Evolutionary conservation across 192 early-diverging fungal species (phyloP).

Genomic region (Rhizoclosmatium sp.): DNA sequence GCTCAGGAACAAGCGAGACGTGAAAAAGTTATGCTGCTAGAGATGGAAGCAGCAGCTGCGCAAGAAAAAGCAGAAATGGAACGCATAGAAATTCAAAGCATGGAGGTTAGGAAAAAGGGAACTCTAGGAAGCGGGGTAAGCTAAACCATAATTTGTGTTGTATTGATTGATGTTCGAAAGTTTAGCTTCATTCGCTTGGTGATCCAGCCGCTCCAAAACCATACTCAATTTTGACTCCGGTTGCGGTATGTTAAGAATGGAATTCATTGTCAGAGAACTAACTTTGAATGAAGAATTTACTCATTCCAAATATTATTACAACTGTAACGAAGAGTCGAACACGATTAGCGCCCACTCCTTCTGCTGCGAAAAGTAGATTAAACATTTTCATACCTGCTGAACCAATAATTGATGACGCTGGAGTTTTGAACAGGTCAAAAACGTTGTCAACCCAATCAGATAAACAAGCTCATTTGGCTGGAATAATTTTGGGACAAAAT

Average conservation of each 20-base stretch:
- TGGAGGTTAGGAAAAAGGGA: not conserved
- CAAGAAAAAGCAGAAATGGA: not conserved
- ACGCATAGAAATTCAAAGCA: not conserved
- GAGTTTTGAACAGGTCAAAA: too few relatives aligned
- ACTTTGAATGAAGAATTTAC: not conserved
- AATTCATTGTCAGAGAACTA: not conserved
- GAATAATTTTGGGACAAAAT: too few relatives aligned
- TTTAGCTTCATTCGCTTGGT: not conserved
- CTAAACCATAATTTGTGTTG: not conserved
- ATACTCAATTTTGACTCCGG: constrained; percentile 4
- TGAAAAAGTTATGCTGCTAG: not conserved
- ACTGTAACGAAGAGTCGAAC: too few relatives aligned
- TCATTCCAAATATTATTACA: not conserved
- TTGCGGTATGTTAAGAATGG: not conserved
- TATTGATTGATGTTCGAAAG: not conserved
- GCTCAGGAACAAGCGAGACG: not conserved
- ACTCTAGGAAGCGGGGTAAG: not conserved
- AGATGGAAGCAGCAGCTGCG: not conserved
- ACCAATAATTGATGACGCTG: too few relatives aligned
- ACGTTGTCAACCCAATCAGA: too few relatives aligned
- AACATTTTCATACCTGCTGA: too few relatives aligned
- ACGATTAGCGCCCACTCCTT: too few relatives aligned
- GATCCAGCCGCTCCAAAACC: not conserved
- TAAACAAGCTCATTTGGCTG: too few relatives aligned
- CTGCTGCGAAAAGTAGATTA: too few relatives aligned